Base-by-base conservation (phyloP, 2,329 filamentous ascomycete species). In the Blastomyces gilchristii region DNA sequence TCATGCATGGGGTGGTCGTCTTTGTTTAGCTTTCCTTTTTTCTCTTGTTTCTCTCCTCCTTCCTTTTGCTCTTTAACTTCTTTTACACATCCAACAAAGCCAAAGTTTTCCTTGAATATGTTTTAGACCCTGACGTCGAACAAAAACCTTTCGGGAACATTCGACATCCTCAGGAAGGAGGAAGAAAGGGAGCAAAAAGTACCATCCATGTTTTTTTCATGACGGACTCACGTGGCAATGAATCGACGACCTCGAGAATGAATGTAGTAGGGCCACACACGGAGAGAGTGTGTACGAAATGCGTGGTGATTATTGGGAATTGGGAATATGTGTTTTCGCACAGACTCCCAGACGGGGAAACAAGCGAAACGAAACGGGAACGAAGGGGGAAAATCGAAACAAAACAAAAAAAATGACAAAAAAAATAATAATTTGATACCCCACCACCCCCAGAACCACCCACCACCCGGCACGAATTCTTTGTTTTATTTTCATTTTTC, bases 361-460 rank as follows among this genome's bases (percentile, higher is more conserved):
- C 12, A 43, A 16, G 41, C 3, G 41, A 43, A 43, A 14, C 31
- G 41, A 14, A 43, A 14, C 12, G 41, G 14, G 14, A 43, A 16
- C 8, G 14, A 43, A 43, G 14, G 3, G 11, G 14, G 11, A 16
- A 43, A 43, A 43, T 11, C 9, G 70, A 71, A 53, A 72, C 70
- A 71, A 53, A 72, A 74, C n/a, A 22, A 22, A 22, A 22, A 22
- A 22, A 22, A 22, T 22, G n/a, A 22, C n/a, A 22, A 22, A 22
- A 75, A 25, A 50, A 25, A 22, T 50, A 11, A 54, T 8, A 37
- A 75, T 75, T 71, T 76, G 74, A 76, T 76, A 76, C 74, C 74
- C 75, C 75, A 5, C 22, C 12, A 50, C 47, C 47, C n/a, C 16
- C 41, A 43, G 3, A 16, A 43, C 41, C 14, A 43, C 11, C 16